Conservation (phyloP, 2,329 filamentous ascomycete species). For the Trichophyton simii region DNA sequence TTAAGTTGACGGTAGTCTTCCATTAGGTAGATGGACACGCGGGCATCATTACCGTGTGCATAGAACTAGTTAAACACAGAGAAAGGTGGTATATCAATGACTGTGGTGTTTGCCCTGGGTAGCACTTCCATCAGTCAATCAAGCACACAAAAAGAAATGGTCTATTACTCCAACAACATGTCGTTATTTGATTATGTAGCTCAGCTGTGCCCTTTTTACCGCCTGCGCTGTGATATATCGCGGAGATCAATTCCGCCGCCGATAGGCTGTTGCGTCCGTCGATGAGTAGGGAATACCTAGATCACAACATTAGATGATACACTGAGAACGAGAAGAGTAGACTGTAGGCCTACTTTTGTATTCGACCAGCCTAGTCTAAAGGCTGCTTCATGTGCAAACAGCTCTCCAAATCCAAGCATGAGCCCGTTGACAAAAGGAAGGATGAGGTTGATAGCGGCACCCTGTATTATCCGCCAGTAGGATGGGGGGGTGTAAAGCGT, state of each 20-base stretch:
- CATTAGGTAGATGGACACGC: not conserved
- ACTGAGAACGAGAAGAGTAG: not conserved
- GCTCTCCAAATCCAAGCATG: constrained; percentile 94
- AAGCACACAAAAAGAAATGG: not conserved
- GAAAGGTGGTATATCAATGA: not conserved
- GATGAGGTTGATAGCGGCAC: constrained; percentile 89
- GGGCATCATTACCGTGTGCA: not conserved
- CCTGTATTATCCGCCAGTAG: constrained; percentile 69
- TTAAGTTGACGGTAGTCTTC: not conserved
- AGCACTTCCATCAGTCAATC: not conserved
- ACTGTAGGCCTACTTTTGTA: constrained; percentile 59
- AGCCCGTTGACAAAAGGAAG: constrained; percentile 93
- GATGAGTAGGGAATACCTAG: constrained; percentile 48
- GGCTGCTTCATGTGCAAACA: constrained; percentile 91
- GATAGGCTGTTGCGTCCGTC: constrained; percentile 49
- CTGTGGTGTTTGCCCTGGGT: not conserved
- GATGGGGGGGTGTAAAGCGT: constrained; percentile 85
- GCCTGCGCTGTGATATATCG: constrained; percentile 47
- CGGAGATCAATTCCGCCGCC: constrained; percentile 75
- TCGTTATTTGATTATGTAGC: constrained; percentile 45
- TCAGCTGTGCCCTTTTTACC: constrained; percentile 40
- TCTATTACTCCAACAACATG: constrained; percentile 51
- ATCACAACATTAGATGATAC: constrained; percentile 10
- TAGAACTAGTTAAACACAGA: not conserved
- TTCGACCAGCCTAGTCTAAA: constrained; percentile 87